Base-by-base conservation (phyloP, 2,329 filamentous ascomycete genomes). In the Beauveria sp. region DNA sequence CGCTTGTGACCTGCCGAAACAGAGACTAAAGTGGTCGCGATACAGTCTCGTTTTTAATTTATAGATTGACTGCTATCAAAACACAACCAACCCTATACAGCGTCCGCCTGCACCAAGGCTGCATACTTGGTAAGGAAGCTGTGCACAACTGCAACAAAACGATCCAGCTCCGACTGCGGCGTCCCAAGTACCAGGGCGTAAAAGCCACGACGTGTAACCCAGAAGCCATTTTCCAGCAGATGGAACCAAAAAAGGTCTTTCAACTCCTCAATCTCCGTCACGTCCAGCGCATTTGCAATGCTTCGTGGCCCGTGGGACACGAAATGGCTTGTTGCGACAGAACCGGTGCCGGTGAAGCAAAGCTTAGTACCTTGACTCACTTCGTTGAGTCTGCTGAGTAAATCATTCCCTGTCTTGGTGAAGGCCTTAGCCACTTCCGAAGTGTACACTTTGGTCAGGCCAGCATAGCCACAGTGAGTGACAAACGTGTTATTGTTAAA, bases 401-500 rank as follows among this genome's bases (percentile, higher is more conserved):
- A 65, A 24, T 64, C 58, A 24, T 73, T 68, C 5, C 75, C 76
- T 8, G 61, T 59, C 1, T 64, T 65, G 9, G 73, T 76, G 61
- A 76, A 73, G 3, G 62, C 65, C 1, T 55, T 52, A 18, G 73
- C 72, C 2, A 69, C 68, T 4, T 71, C 69, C 4, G 71, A 67
- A 0, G 75, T 72, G 49, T 72, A 77, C 1, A 78, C 62, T 40
- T 72, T 66, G 2, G 69, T 71, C 5, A 78, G 67, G 0, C 73
- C 76, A 5, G 70, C 71, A 56, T 76, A 64, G 3, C 85, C 86
- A 8, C 83, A 81, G 26, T 77, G 74, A 77, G 88, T 88, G 1
- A 80, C 80, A 7, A 88, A 71, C 0, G 73, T 73, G 69, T 89
- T 89, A 68, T 90, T 89, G 70, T 88, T 88, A 70, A 87, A 88